Conservation (phyloP, 2,329 filamentous ascomycete genomes). For the Claviceps sorghi region DNA sequence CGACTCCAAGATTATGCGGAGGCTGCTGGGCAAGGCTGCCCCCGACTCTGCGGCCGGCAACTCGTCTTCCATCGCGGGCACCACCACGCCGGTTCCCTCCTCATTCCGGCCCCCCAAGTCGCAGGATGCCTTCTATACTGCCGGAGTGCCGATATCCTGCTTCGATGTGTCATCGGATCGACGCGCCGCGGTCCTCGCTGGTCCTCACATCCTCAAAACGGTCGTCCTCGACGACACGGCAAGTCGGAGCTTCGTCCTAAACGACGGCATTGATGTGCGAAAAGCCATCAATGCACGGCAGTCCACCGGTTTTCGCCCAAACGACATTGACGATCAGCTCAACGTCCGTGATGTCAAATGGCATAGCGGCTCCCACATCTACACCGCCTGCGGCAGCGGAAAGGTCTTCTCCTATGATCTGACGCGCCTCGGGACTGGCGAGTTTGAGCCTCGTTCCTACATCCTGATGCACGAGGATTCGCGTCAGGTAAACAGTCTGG, state of each 20-base stretch:
- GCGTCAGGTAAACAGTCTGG: conserved; percentile 48
- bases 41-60: conserved; percentile 32
- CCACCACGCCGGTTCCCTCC: conserved; percentile 21
- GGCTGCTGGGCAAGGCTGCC: conserved; percentile 41
- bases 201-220: conserved; percentile 46
- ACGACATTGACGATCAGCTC: conserved; percentile 37
- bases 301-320: conserved; percentile 25
- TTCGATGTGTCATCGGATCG: conserved; percentile 45
- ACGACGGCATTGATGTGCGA: conserved; percentile 44
- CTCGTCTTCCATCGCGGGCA: conserved; percentile 29
- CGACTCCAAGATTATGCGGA: conserved; percentile 44
- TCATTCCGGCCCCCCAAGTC: conserved; percentile 38
- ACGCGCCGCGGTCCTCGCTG: conserved; percentile 40
- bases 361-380: conserved; percentile 38
- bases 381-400: conserved; percentile 49
- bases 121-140: conserved; percentile 39
- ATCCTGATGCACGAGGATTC: conserved; percentile 46
- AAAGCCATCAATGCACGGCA: conserved; percentile 38
- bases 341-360: conserved; percentile 51
- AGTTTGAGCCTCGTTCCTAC: conserved; percentile 34
- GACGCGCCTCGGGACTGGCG: conserved; percentile 30
- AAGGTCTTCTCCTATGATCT: conserved; percentile 52
- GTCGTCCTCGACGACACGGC: conserved; percentile 35
- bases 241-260: conserved; percentile 27
- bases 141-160: conserved; percentile 38